Evolutionary conservation across 305 asterid species (phyloP), one percentile per base, ranked within the genome.

Genomic region (Salvia sclarea): DNA sequence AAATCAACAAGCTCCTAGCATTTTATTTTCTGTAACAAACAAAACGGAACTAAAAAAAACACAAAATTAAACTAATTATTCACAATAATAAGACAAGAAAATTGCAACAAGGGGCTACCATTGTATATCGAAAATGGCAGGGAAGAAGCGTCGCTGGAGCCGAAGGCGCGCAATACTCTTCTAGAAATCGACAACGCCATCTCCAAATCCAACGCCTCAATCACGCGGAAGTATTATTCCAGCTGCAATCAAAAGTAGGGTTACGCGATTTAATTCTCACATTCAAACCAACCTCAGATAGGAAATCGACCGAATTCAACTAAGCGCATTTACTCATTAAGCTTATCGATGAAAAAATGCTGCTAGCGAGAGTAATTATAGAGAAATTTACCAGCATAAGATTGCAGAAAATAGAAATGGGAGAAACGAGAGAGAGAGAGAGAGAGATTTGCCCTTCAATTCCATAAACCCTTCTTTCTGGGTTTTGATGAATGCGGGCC

Each of bases 121-220:
- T 65, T 77, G 10, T 45, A 78, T 47, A 66, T 64, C 8, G 79
- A 53, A 70, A 69, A 49, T 61, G 79, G 44, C 33, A 64, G 49
- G 60, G 72, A 14, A 24, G 87, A 72, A 63, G 74, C 59, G 47
- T 71, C 74, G 61, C 54, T 33, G 35, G 87, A 77, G 54, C 70
- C 75, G 31, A 81, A 11, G 55, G 86, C 80, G 40, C 87, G 92
- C 73, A 83, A 55, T 54, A 83, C 58, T 68, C 85, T 85, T 58
- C 88, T 81, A 25, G 89, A 82, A 78, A 90, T 75, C 40, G 80
- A 72, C 61, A 82, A 66, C 3, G 94, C 90, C 97, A 88, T 88
- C 52, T 44, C 52, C 17, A 45, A 71, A 54, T 52, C 20, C 69
- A 30, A 41, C 62, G 68, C 47, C 24, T 63, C 73, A 38, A 54